A percentile compares a stretch with the other conserved stretches of the same genome.
phyloP scores from a whole-genome alignment of 768 basidiomycete genomes.

The Astraeus odoratus region DNA sequence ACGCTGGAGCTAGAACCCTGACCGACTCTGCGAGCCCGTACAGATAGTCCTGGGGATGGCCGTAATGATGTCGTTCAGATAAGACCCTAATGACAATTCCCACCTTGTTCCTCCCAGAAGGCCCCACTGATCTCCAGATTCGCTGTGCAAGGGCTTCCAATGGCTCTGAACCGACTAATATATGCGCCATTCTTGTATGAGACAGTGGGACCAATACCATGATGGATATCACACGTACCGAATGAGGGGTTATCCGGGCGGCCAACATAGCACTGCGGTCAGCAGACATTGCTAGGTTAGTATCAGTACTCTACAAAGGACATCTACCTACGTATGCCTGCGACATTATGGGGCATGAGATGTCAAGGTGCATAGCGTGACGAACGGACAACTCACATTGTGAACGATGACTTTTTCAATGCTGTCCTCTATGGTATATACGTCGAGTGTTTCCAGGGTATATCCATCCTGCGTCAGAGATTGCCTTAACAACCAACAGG shows the following conservation, averaged over 20 bases:
- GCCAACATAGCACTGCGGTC: conserved; percentile 74
- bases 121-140: conserved; percentile 74
- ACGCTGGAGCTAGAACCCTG: conserved; percentile 63
- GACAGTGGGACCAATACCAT: neutral
- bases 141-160: conserved; percentile 57
- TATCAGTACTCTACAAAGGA: neutral
- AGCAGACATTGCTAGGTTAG: neutral
- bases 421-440: conserved; percentile 52
- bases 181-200: neutral
- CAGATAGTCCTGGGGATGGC: conserved; percentile 73
- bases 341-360: neutral
- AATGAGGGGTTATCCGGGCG: conserved; percentile 85
- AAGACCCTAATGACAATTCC: no score
- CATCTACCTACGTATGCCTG: conserved; percentile 45
- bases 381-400: conserved; percentile 32
- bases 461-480: conserved; percentile 70
- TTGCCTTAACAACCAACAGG: no score
- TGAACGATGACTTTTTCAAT: conserved; percentile 50
- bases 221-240: conserved; percentile 37
- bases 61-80: neutral
- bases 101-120: conserved; percentile 89
- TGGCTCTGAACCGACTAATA: conserved; percentile 74
- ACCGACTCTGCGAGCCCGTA: conserved; percentile 72
- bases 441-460: conserved; percentile 70
- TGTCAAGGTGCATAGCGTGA: neutral